Base-by-base conservation (phyloP, 257 asterid species). In the Ballota nigra region DNA sequence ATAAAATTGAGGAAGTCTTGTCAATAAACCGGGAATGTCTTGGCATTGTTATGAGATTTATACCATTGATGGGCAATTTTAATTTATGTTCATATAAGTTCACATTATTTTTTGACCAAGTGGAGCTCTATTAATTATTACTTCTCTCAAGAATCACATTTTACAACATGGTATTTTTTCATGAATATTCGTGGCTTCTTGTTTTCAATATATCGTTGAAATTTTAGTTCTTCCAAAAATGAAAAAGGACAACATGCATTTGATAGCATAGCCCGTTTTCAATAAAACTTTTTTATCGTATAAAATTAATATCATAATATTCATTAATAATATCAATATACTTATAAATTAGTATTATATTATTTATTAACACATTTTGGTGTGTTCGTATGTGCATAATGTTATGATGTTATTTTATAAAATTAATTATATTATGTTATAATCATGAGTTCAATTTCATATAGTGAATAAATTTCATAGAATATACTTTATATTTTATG, bases 1-100 rank as follows among this genome's bases (percentile, higher is more conserved):
- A 74, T 69, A 16, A 78, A 69, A 69, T 70, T 67, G 55, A 8
- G 82, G 56, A 63, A 43, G 82, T 78, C 82, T 3, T 64, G 51
- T 69, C 82, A 68, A 43, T 49, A 34, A 53, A 38, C 36, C 40
- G 9, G 9, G 9, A 53, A 68, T 8, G 52, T 29, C 51, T 18
- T 53, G 40, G 61, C 58, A 29, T 73, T 60, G 6, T 29, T 56
- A 15, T 22, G 10, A 41, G 40, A 18, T 20, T 65, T 28, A 2
- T 56, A 55, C 53, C 24, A 51, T 36, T 52, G 33, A 60, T 28
- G 60, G 71, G 34, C 20, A 36, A 26, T 62, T 53, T 43, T 74
- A 70, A 63, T 55, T 41, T 10, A 26, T 3, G 19, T 20, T 20
- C 23, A 15, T 34, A 3, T 20, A 68, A 12, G 12, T 34, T 34